Base-by-base conservation (phyloP, 2,329 filamentous ascomycete species). In the Nemania sp. region DNA sequence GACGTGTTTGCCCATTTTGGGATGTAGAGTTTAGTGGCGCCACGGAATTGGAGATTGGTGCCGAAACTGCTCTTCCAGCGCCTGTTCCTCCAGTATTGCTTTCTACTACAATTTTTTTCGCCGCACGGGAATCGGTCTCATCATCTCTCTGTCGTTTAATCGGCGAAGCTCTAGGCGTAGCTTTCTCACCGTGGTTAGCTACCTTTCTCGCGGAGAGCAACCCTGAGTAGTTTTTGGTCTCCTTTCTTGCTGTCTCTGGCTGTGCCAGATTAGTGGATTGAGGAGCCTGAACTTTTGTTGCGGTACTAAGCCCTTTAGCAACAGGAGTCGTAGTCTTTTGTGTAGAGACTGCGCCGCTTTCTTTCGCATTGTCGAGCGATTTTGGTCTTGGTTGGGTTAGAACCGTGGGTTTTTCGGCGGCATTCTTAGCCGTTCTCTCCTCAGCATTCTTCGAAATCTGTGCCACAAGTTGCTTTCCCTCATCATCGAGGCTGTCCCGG, bases 91-190 rank as follows among this genome's bases (percentile, higher is more conserved):
- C 72, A 2, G 73, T 35, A 18, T 74, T 73, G 2, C 72, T 68
- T 57, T 80, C 78, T 8, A 79, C 73, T 0, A 80, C 79, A 20
- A 80, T 69, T 69, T 82, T 83, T 74, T 84, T 84, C 1, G 75
- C 64, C 1, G 73, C 76, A 32, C 81, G 80, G 1, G 73, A 63
- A 47, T 82, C 81, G 2, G 67, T 65, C 64, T 83, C 82, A 20
- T 82, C 81, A 54, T 83, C 81, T 27, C 81, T 76, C 6, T 75
- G 73, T 32, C 82, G 77, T 70, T 84, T 84, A 4, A 75, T 56
- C 18, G 70, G 66, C 20, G 70, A 69, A 22, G 54, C 56, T 1
- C 20, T 56, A n/a, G 49, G 52, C 5, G 66, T 69, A 18, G 60
- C 27, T 45, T 77, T 76, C 2, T 63, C 51, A 5, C 54, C 47